These are phyloP conservation scores for Ceratobasidium sp. DNA, from an alignment of 1,284 basidiomycete genomes.

Conservation along the genomic window DNA sequence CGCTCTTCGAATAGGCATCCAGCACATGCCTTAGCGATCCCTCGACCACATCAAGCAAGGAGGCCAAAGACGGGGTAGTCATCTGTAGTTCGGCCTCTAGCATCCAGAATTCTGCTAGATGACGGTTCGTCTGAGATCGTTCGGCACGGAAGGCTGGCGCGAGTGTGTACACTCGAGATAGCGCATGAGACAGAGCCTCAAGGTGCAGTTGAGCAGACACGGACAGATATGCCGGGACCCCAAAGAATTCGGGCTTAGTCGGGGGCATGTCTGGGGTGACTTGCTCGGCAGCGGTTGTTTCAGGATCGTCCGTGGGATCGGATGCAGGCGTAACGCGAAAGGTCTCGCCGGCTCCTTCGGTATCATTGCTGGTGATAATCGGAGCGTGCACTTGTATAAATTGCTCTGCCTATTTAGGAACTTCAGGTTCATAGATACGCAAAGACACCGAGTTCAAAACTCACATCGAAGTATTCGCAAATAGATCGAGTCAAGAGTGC, in stretches of 20 bases:
- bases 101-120: slow-evolving; percentile 99
- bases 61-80: slow-evolving; percentile 62
- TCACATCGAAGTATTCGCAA: slow-evolving; percentile 77
- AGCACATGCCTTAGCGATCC: slow-evolving; percentile 68
- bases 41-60: slow-evolving; percentile 82
- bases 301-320: slow-evolving; percentile 13
- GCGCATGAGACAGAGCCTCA: slow-evolving; percentile 84
- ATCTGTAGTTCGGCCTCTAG: slow-evolving; percentile 86
- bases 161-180: slow-evolving; percentile 90
- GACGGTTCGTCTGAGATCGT: slow-evolving; percentile 87
- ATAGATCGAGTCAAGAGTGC: slow-evolving; percentile 68
- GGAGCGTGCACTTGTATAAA: slow-evolving; percentile 89
- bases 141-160: slow-evolving; percentile 96
- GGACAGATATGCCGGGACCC: slow-evolving; percentile 85
- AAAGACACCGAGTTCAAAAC: slow-evolving; percentile 49
- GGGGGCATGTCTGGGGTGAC: slow-evolving; percentile 47
- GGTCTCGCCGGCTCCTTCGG: slow-evolving; percentile 97
- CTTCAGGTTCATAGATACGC: slow-evolving; percentile 28
- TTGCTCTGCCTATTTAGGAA: slow-evolving; percentile 69
- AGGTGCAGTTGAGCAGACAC: slow-evolving; percentile 97
- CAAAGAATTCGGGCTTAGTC: slow-evolving; percentile 71
- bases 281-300: slow-evolving; percentile 42
- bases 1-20: slow-evolving; percentile 48
- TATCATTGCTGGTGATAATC: slow-evolving; percentile 90
- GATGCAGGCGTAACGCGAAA: slow-evolving; percentile 72